Percentiles rank a stretch among this genome's conserved stretches.
These are phyloP conservation scores for Boletus reticulatus DNA, from an alignment of 768 basidiomycete species.

Conservation along the genomic window DNA sequence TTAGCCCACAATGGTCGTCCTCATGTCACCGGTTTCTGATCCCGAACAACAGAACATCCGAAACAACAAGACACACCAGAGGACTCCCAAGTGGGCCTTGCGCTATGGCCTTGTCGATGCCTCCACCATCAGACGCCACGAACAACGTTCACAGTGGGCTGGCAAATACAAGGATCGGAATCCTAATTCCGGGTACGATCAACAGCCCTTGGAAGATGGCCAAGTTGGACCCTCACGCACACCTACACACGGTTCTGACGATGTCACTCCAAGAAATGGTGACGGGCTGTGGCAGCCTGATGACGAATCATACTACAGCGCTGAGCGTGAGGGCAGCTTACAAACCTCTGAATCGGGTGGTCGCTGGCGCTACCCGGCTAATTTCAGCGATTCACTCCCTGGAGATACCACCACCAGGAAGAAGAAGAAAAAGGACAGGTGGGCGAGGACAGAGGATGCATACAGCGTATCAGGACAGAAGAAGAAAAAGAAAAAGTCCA, in stretches of 20 bases:
- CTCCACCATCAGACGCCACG: slow-evolving; percentile 71
- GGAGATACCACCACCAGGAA: slow-evolving; percentile 48
- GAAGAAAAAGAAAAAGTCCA: slow-evolving; percentile 67
- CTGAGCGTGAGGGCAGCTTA: slow-evolving; percentile 36
- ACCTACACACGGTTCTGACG: slow-evolving; percentile 9
- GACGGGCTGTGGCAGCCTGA: slow-evolving; percentile 70
- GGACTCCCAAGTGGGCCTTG: slow-evolving; percentile 96
- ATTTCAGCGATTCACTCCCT: slow-evolving; percentile 60
- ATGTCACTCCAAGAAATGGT: slow-evolving; percentile 23
- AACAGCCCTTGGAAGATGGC: slow-evolving; percentile 75
- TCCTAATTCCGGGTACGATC: slow-evolving; percentile 64
- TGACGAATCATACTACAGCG: slow-evolving; percentile 74
- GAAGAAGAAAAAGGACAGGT: slow-evolving; percentile 81
- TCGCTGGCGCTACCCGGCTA: slow-evolving; percentile 85
- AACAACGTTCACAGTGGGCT: slow-evolving; percentile 85
- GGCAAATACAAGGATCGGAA: slow-evolving; percentile 81
- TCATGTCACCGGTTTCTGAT: slow-evolving; percentile 1
- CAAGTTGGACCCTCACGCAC: slow-evolving; percentile 43
- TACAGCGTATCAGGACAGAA: slow-evolving; percentile 48
- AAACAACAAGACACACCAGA: slow-evolving; percentile 88
- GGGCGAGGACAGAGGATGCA: slow-evolving; percentile 86
- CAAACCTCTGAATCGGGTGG: slow-evolving; percentile 36
- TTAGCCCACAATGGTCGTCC: slow-evolving; percentile 24
- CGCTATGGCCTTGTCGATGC: slow-evolving; percentile 88
- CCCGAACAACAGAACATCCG: slow-evolving; percentile 68